Conservation (phyloP, 139 green algal species). For the Coelastrella sp. region DNA sequence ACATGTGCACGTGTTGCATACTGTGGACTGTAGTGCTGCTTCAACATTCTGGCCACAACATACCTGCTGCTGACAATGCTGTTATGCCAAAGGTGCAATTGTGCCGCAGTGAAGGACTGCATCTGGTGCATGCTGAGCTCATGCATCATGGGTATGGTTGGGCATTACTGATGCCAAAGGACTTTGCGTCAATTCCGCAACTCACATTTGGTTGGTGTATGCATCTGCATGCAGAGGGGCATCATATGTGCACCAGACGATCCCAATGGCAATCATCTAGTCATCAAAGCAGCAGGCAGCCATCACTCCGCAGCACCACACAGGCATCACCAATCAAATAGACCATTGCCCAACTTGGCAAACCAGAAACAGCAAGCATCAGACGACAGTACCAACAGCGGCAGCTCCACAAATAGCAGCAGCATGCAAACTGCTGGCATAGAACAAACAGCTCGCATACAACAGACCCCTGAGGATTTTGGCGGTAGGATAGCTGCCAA, state of each 20-base stretch:
- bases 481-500: neutral
- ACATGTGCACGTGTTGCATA: no score
- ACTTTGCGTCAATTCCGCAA: neutral
- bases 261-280: conserved; percentile 15
- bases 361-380: no score
- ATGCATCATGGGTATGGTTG: neutral
- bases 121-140: no score
- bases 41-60: neutral
- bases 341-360: neutral
- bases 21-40: neutral
- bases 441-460: no score
- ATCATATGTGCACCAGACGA: neutral
- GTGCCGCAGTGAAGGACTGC: no score
- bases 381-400: neutral
- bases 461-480: no score
- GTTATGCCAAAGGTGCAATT: no score
- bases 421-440: neutral
- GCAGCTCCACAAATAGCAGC: neutral
- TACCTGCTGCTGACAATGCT: no score
- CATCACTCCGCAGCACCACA: neutral
- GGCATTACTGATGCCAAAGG: neutral
- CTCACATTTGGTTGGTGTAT: no score
- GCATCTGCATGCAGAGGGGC: neutral
- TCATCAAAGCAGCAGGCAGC: conserved; percentile 2
- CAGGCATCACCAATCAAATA: neutral